Conservation (phyloP, 495 filamentous ascomycete genomes). For the Tuber brumale region DNA sequence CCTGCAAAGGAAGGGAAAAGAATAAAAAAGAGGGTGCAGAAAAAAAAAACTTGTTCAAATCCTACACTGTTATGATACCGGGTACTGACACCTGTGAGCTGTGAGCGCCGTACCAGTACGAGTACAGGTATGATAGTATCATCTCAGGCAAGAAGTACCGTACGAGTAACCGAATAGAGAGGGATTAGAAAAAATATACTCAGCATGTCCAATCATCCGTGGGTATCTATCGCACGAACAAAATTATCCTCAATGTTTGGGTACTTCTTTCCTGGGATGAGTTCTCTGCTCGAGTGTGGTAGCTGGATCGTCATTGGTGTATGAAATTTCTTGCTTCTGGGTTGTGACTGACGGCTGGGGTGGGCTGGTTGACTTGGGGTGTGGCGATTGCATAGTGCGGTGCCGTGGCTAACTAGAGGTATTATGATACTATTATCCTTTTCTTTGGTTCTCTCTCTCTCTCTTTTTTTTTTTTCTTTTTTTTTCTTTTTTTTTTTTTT, state of each 20-base stretch:
- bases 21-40: not conserved
- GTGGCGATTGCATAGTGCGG: not conserved
- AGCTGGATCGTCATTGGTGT: not conserved
- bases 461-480: slow-evolving; percentile 7
- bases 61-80: not conserved
- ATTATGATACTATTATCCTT: not conserved
- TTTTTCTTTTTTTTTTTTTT: slow-evolving; percentile 8
- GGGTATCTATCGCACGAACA: not conserved
- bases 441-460: not conserved
- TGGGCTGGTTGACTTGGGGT: not conserved
- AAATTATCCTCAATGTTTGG: not conserved
- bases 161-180: not conserved
- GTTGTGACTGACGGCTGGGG: slow-evolving; percentile 14
- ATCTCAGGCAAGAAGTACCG: not conserved
- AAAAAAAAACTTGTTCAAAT: not conserved
- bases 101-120: not conserved
- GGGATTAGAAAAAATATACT: not conserved
- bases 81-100: not conserved
- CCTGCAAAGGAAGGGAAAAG: not conserved
- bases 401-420: not conserved
- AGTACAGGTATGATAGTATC: no score
- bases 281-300: not conserved
- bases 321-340: slow-evolving; percentile 18
- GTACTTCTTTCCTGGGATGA: not conserved
- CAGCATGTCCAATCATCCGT: not conserved